Evolutionary conservation across 2,329 filamentous ascomycete species (phyloP).

Genomic region (Clarireedia paspali): DNA sequence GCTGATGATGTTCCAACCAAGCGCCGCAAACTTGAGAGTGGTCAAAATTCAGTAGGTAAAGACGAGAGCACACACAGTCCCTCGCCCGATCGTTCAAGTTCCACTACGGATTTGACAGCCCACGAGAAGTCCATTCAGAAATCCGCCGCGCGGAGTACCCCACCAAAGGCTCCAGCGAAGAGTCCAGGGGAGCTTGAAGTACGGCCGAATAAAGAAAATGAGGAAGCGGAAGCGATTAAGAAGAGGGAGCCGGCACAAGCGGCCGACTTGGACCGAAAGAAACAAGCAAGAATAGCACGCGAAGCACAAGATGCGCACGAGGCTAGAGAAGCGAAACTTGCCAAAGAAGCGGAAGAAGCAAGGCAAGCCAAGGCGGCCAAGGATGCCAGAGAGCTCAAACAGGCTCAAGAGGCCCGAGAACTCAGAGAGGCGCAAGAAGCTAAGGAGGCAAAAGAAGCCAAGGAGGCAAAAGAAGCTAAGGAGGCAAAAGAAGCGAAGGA

Average conservation of each 20-base stretch:
- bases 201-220: constrained; percentile 30
- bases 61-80: constrained; percentile 21
- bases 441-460: constrained; percentile 25
- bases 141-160: not conserved
- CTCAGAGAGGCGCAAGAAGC: constrained; percentile 26
- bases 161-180: not conserved
- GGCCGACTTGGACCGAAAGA: constrained; percentile 18
- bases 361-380: constrained; percentile 7
- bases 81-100: constrained; percentile 22
- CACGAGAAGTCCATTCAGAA: constrained; percentile 13
- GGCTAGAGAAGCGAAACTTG: constrained; percentile 28
- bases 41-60: constrained; percentile 12
- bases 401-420: constrained; percentile 14
- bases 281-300: constrained; percentile 16
- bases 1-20: constrained; percentile 45
- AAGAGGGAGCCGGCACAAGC: constrained; percentile 22
- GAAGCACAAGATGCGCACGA: constrained; percentile 22
- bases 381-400: constrained; percentile 16
- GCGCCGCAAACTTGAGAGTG: constrained; percentile 45
- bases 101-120: constrained; percentile 13
- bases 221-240: constrained; percentile 24
- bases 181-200: constrained; percentile 14
- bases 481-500: constrained; percentile 22
- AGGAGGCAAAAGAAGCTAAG: constrained; percentile 29
- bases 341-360: constrained; percentile 24